Percentiles rank a stretch among this genome's conserved stretches.
Evolutionary conservation across 352 stramenopile species (phyloP).

Genomic region (Globisporangium okanoganense): DNA sequence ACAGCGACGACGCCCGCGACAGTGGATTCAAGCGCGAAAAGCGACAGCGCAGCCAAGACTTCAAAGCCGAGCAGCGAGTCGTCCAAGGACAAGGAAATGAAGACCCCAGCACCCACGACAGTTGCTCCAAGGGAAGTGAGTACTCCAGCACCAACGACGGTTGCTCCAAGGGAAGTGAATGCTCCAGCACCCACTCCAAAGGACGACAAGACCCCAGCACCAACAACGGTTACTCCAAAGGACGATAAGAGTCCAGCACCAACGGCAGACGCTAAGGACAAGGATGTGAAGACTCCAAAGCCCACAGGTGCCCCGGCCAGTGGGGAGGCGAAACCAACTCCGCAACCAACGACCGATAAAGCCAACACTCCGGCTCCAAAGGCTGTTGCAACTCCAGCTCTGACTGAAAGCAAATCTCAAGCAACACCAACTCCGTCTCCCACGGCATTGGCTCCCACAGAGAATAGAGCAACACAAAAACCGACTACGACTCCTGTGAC

Average conservation of each 20-base stretch:
- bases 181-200: too few relatives aligned
- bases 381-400: too few relatives aligned
- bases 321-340: not conserved
- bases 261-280: not conserved
- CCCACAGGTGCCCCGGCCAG: not conserved
- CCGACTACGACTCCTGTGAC: too few relatives aligned
- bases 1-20: not conserved
- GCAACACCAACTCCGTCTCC: too few relatives aligned
- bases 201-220: not conserved
- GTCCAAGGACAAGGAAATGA: constrained; percentile 1
- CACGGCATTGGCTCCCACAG: too few relatives aligned
- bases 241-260: not conserved
- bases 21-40: not conserved
- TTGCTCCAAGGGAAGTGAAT: too few relatives aligned
- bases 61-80: not conserved
- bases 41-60: not conserved
- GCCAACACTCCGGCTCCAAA: too few relatives aligned
- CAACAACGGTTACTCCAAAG: not conserved
- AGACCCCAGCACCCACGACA: too few relatives aligned
- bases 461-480: too few relatives aligned
- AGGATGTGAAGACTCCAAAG: not conserved
- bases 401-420: too few relatives aligned
- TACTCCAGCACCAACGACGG: too few relatives aligned
- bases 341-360: not conserved
- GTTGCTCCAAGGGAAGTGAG: too few relatives aligned